A percentile compares a stretch with the other conserved stretches of the same genome.
phyloP scores from a whole-genome alignment of 768 basidiomycete species.

The Tricholoma hemisulphureum region DNA sequence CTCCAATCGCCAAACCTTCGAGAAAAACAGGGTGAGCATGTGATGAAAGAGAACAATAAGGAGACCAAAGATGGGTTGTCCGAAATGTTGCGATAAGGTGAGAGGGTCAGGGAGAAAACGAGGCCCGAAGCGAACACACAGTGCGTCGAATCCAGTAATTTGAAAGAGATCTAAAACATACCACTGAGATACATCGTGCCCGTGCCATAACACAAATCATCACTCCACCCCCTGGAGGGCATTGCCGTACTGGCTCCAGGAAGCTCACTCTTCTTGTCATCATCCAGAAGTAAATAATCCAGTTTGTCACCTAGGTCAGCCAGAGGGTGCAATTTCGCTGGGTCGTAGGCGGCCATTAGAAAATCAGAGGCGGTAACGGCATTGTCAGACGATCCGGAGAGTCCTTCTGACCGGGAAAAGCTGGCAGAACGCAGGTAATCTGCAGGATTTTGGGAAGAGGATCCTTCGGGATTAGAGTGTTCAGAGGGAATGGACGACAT shows the following conservation, averaged over 20 bases:
- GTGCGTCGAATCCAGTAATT: conserved; percentile 52
- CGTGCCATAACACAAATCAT: conserved; percentile 98
- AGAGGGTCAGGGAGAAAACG: conserved; percentile 49
- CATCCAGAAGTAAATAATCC: conserved; percentile 93
- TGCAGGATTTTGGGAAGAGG: conserved; percentile 47
- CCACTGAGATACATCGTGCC: conserved; percentile 98
- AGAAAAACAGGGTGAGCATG: conserved; percentile 65
- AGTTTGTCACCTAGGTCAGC: conserved; percentile 90
- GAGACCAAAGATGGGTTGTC: conserved; percentile 54
- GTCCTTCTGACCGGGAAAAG: conserved; percentile 43
- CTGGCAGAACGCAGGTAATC: conserved; percentile 47
- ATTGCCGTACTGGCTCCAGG: conserved; percentile 90
- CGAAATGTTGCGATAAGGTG: conserved; percentile 67
- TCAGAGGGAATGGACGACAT: conserved; percentile 31
- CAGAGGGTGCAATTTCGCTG: conserved; percentile 89
- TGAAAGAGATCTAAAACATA: conserved; percentile 67
- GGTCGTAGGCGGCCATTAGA: conserved; percentile 85
- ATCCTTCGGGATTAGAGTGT: conserved; percentile 28
- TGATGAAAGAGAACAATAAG: conserved; percentile 85
- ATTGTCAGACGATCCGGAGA: conserved; percentile 43
- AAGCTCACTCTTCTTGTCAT: conserved; percentile 90
- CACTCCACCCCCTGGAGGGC: conserved; percentile 96
- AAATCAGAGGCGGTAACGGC: conserved; percentile 84
- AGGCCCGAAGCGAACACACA: conserved; percentile 49
- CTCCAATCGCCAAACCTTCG: conserved; percentile 92